phyloP scores from a whole-genome alignment of 2,329 filamentous ascomycete genomes.

The Cadophora luteo-olivacea region DNA sequence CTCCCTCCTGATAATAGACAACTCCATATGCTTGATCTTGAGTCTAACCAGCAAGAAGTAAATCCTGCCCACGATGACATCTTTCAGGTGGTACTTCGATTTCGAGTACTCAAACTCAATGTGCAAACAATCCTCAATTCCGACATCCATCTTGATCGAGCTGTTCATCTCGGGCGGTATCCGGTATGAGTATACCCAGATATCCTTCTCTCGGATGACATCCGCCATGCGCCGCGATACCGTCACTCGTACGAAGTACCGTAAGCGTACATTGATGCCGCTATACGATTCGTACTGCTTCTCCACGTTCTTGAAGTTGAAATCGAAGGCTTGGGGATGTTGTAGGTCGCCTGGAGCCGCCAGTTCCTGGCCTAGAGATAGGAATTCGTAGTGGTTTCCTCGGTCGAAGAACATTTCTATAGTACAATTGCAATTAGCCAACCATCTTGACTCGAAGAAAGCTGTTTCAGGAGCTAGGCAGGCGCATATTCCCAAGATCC shows the following conservation, averaged over 20 bases:
- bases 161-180: constrained; percentile 98
- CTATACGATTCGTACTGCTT: constrained; percentile 99
- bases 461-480: background rate
- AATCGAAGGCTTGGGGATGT: constrained; percentile 97
- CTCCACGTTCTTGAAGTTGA: constrained; percentile 99
- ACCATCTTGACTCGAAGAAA: background rate
- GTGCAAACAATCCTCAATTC: constrained; percentile 98
- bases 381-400: constrained; percentile 98
- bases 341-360: constrained; percentile 97
- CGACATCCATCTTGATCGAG: constrained; percentile 99
- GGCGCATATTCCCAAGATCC: background rate
- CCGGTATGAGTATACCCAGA: constrained; percentile 99
- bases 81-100: constrained; percentile 98
- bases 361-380: constrained; percentile 94
- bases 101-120: constrained; percentile 99
- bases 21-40: constrained; percentile 99
- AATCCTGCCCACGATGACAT: constrained; percentile 97
- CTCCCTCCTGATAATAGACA: constrained; percentile 95
- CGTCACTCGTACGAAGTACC: constrained; percentile 97
- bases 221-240: constrained; percentile 97
- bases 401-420: constrained; percentile 99
- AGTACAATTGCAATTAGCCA: constrained; percentile 20
- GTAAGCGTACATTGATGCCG: constrained; percentile 98
- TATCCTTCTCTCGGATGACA: constrained; percentile 97
- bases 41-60: constrained; percentile 96